A percentile compares a stretch with the other conserved stretches of the same genome.
Evolutionary conservation across 1,284 basidiomycete species (phyloP).

Genomic region (Cutaneotrichosporon curvatum): DNA sequence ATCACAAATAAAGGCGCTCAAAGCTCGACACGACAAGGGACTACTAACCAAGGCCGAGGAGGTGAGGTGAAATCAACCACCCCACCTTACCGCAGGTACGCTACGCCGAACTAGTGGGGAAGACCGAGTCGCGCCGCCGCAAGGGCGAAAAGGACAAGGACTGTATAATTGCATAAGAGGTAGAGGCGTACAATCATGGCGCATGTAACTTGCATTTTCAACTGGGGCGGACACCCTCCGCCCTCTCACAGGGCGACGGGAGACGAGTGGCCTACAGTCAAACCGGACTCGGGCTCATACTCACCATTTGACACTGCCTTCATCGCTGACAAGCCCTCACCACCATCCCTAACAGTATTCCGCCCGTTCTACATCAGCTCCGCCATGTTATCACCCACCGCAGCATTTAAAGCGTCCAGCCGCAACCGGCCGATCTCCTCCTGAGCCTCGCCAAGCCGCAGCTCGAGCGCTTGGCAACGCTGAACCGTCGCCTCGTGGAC

Average conservation of each 20-base stretch:
- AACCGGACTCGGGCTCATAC: too few species aligned
- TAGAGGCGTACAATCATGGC: not conserved
- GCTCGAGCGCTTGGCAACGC: not conserved
- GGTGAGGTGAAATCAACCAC: slow-evolving; percentile 30
- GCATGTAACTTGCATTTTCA: not conserved
- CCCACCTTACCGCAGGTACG: slow-evolving; percentile 24
- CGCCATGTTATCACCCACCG: too few species aligned
- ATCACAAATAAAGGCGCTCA: slow-evolving; percentile 39
- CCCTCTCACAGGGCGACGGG: too few species aligned
- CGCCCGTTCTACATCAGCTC: too few species aligned
- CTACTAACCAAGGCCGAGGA: slow-evolving; percentile 43
- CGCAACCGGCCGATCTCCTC: slow-evolving; percentile 1
- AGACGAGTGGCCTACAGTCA: too few species aligned
- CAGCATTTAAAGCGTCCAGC: not conserved
- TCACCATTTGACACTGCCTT: too few species aligned
- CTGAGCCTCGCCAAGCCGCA: not conserved
- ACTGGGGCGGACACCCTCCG: too few species aligned
- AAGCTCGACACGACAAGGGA: slow-evolving; percentile 43
- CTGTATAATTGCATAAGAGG: slow-evolving; percentile 13
- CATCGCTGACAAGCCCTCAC: too few species aligned
- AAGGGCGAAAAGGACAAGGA: slow-evolving; percentile 29
- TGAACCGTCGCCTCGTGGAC: not conserved
- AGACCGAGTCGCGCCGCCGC: slow-evolving; percentile 28
- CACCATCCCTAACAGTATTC: too few species aligned
- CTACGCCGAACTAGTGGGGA: slow-evolving; percentile 43